These are phyloP conservation scores for Xerocomus cyaneibrunnescens DNA, from an alignment of 1,284 basidiomycete species.

Conservation along the genomic window DNA sequence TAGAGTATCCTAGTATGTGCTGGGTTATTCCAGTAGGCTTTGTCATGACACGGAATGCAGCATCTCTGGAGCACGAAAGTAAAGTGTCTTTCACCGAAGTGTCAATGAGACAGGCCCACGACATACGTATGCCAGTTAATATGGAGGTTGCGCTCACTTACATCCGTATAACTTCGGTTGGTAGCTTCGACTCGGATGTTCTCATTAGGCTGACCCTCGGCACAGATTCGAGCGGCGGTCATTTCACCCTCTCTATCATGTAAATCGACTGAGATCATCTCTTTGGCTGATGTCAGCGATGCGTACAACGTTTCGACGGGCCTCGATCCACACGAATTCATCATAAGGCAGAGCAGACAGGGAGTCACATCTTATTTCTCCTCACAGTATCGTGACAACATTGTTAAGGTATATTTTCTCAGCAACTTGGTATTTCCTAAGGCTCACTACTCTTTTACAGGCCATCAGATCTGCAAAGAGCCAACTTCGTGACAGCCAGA, in stretches of 20 bases:
- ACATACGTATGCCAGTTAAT: constrained; percentile 61
- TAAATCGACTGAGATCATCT: constrained; percentile 77
- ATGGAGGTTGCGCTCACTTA: constrained; percentile 64
- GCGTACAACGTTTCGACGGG: constrained; percentile 78
- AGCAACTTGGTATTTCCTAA: not conserved
- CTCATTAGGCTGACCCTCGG: constrained; percentile 8
- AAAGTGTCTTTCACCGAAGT: constrained; percentile 55
- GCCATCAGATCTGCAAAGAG: constrained; percentile 72
- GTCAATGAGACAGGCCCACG: constrained; percentile 59
- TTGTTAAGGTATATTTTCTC: constrained; percentile 63
- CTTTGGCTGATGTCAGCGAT: constrained; percentile 79
- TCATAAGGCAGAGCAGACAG: constrained; percentile 71
- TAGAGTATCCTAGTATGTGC: constrained; percentile 55
- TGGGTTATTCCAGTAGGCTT: not conserved
- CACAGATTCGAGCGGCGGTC: constrained; percentile 60
- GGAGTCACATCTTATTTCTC: constrained; percentile 70
- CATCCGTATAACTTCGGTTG: constrained; percentile 66
- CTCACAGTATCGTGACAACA: constrained; percentile 63
- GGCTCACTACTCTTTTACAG: constrained; percentile 29
- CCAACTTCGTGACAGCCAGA: constrained; percentile 55
- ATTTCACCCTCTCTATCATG: constrained; percentile 64
- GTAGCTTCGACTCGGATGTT: constrained; percentile 22
- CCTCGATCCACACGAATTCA: constrained; percentile 76
- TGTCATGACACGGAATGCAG: constrained; percentile 36
- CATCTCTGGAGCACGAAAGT: constrained; percentile 56